Base-by-base conservation (phyloP, 176 grass and related monocot species). In the Canna indica region DNA sequence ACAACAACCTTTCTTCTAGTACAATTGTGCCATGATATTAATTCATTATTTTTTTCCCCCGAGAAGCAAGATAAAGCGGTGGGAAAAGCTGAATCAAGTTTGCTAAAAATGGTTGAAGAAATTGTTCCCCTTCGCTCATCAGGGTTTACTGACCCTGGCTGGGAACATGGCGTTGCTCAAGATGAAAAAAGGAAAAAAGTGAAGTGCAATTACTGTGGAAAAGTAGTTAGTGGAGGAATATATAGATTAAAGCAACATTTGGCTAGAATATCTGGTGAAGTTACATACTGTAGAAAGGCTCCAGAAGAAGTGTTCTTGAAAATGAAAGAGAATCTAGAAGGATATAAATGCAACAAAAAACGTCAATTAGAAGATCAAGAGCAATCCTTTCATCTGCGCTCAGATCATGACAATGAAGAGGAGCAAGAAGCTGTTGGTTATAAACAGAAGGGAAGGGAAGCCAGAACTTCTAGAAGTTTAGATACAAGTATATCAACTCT, bases 171-270 rank as follows among this genome's bases (percentile, higher is more conserved):
- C 18, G 42, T 65, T 73, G 56, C 77, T 53, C 68, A 72, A 72
- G 77, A 79, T 73, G 77, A 79, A 20, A 73, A 46, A 42, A 72
- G 70, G 69, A 79, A 79, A 63, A 79, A 79, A 29, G 77, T 79
- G 10, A 79, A 65, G 33, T 79, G 77, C 77, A 79, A 79, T 60
- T 79, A 79, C 59, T 79, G 77, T 53, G 77, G 68, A 30, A 79
- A 79, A 52, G 27, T 79, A 52, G 77, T 79, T 29, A 79, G 77
- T 29, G 77, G 77, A 27, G 77, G 77, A 36, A 64, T 79, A 48
- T 79, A 79, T n/a, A 72, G 77, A 64, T 70, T 79, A 57, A 79
- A 79, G 59, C 77, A 79, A 64, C 77, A 79, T 53, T 65, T 79
- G 45, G 77, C 77, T n/a, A 79, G 77, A 79, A 79, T 79, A 35